phyloP scores from a whole-genome alignment of 139 green algal species.

The Tetraselmis striata region DNA sequence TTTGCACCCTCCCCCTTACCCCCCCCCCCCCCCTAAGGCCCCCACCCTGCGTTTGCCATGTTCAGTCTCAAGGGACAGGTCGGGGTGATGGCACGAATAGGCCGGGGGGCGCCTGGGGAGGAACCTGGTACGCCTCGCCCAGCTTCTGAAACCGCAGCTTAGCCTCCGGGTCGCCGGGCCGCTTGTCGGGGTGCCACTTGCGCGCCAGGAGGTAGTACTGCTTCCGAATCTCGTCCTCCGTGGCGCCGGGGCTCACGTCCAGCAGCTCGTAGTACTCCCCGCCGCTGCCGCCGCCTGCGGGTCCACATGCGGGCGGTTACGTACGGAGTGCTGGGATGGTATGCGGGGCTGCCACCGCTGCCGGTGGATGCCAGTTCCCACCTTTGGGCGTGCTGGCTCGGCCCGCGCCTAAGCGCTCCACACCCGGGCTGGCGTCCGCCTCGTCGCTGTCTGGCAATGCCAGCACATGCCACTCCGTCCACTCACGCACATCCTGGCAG shows the following conservation, averaged over 20 bases:
- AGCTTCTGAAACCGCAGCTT: slow-evolving; percentile 83
- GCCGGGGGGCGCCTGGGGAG: too few relatives aligned
- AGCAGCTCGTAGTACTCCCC: slow-evolving; percentile 60
- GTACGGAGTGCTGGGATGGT: too few relatives aligned
- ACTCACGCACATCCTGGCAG: not conserved
- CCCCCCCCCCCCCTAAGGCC: too few relatives aligned
- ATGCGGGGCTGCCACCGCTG: too few relatives aligned
- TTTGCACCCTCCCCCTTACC: too few relatives aligned
- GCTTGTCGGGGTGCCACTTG: slow-evolving; percentile 86
- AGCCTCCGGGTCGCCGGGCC: slow-evolving; percentile 66
- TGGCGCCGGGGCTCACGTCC: slow-evolving; percentile 55
- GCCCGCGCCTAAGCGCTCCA: too few relatives aligned
- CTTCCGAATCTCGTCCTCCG: slow-evolving; percentile 67
- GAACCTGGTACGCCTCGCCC: slow-evolving; percentile 65
- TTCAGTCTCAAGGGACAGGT: too few relatives aligned
- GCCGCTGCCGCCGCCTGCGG: slow-evolving; percentile 6
- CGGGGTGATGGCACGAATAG: too few relatives aligned
- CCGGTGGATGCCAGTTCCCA: too few relatives aligned
- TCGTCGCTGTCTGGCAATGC: not conserved
- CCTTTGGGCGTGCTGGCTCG: too few relatives aligned
- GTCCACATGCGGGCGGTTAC: too few relatives aligned
- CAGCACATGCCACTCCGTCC: not conserved
- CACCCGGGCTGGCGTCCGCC: not conserved
- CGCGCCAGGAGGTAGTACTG: slow-evolving; percentile 86
- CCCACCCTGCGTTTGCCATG: too few relatives aligned